Evolutionary conservation across 176 grass and related monocot species (phyloP), one percentile per base, ranked within the genome.

Genomic region (Ensete glaucum): DNA sequence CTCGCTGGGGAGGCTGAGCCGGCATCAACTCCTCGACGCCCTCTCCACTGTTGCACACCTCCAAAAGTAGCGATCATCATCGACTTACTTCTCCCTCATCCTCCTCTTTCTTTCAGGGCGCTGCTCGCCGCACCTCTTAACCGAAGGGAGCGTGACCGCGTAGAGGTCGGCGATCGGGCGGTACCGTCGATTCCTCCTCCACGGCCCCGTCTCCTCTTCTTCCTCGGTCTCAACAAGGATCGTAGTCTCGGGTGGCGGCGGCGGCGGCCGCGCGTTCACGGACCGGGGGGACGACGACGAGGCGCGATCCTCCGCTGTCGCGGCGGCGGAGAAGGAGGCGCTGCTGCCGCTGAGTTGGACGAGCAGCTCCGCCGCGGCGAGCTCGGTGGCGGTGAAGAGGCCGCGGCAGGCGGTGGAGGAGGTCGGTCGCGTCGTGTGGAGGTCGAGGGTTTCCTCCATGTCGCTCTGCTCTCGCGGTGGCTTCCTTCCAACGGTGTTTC

Each of bases 341-440:
- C 52, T 86, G 79, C 80, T 85, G 66, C 73, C 77, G 74, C 92
- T 85, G 67, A 96, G 86, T 60, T 89, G 88, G 69, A 96, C 74
- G 50, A 96, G 88, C 6, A 78, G 84, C 73, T 89, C 86, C 6
- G 86, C 86, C 24, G 82, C 86, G 25, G 73, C 88, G 49, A 96
- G 73, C 76, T 96, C 92, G 5, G 82, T 76, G 34, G 76, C 81
- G 53, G 92, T 87, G 77, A 91, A 91, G 67, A 75, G 62, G 80
- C 54, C 8, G 49, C 25, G 23, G 50, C 34, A 43, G 34, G 34
- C 34, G 34, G 34, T 43, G 34, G 73, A 54, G 23, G 76, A 43
- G 4, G 34, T 6, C 34, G 34, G 34, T 6, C 34, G 34, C 34
- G 34, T 43, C 34, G 34, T 3, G 34, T 1, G 25, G 19, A 20